Percentiles rank a stretch among this genome's conserved stretches.
Conservation (phyloP, 768 basidiomycete species). For the Boletus subparvulus region DNA sequence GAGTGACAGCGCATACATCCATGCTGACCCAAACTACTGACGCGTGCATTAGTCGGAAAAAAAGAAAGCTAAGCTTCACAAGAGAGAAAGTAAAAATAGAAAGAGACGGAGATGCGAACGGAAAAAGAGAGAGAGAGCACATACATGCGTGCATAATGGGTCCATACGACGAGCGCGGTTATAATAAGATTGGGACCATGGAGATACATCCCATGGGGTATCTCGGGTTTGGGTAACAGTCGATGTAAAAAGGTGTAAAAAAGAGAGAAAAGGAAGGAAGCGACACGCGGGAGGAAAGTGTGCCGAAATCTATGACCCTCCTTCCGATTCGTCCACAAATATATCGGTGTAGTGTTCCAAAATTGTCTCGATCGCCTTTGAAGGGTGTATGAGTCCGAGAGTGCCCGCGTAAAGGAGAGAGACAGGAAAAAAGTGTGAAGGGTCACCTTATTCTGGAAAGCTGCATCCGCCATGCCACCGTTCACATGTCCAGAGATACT, state of each 20-base stretch:
- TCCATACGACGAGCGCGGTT: conserved; percentile 3
- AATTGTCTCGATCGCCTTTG: conserved; percentile 91
- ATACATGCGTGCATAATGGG: not conserved
- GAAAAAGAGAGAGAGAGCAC: not conserved
- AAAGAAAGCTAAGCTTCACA: not conserved
- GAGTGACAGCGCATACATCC: conserved; percentile 21
- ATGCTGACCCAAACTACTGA: conserved; percentile 8
- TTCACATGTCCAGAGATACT: conserved; percentile 46
- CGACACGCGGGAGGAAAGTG: not conserved
- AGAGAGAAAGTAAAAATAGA: not conserved
- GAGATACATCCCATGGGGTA: conserved; percentile 22
- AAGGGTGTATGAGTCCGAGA: conserved; percentile 10
- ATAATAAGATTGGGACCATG: conserved; percentile 15
- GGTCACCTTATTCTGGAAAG: conserved; percentile 68
- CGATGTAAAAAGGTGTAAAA: conserved; percentile 1
- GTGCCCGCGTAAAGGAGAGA: not conserved
- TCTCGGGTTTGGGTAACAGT: conserved; percentile 26
- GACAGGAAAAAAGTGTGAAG: not conserved
- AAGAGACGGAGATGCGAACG: not conserved
- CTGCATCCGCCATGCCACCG: conserved; percentile 65
- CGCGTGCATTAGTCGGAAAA: conserved; percentile 10
- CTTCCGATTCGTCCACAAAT: conserved; percentile 86
- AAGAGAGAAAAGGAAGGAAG: not conserved
- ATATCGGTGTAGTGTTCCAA: conserved; percentile 93
- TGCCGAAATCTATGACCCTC: conserved; percentile 20